A percentile compares a stretch with the other conserved stretches of the same genome.
These are phyloP conservation scores for Allium cepa DNA, from an alignment of 106 monocot species.

Conservation along the genomic window DNA sequence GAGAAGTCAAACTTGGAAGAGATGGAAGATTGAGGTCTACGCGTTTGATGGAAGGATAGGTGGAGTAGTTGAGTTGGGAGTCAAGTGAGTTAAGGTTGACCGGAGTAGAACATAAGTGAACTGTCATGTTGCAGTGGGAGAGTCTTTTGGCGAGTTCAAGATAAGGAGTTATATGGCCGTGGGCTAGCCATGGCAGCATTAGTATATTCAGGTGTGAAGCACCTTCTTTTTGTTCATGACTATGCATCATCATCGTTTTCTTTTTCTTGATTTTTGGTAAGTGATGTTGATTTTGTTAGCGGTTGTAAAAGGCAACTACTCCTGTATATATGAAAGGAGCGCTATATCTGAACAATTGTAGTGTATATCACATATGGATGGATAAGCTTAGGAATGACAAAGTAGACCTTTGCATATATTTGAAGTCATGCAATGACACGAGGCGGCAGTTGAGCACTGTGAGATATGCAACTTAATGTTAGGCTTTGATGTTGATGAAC, in stretches of 20 bases:
- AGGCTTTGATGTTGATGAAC: too few species aligned
- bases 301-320: too few species aligned
- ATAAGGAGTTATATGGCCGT: conserved; percentile 56
- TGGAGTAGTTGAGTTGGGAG: background rate
- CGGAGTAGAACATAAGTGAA: conserved; percentile 49
- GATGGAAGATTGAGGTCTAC: conserved; percentile 46
- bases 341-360: too few species aligned
- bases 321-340: too few species aligned
- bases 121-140: conserved; percentile 8
- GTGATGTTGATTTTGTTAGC: too few species aligned
- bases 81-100: conserved; percentile 26
- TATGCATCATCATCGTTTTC: background rate
- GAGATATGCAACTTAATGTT: too few species aligned
- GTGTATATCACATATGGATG: too few species aligned
- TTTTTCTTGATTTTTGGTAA: too few species aligned
- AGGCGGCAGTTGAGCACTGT: too few species aligned
- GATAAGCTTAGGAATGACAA: too few species aligned
- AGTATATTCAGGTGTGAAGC: conserved; percentile 17
- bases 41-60: conserved; percentile 24
- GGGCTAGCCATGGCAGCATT: conserved; percentile 79
- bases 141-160: conserved; percentile 48
- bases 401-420: too few species aligned
- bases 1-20: conserved; percentile 6
- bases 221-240: background rate
- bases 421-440: too few species aligned